phyloP scores from a whole-genome alignment of 23 red algal genomes.

The Pyropia haitanensis region DNA sequence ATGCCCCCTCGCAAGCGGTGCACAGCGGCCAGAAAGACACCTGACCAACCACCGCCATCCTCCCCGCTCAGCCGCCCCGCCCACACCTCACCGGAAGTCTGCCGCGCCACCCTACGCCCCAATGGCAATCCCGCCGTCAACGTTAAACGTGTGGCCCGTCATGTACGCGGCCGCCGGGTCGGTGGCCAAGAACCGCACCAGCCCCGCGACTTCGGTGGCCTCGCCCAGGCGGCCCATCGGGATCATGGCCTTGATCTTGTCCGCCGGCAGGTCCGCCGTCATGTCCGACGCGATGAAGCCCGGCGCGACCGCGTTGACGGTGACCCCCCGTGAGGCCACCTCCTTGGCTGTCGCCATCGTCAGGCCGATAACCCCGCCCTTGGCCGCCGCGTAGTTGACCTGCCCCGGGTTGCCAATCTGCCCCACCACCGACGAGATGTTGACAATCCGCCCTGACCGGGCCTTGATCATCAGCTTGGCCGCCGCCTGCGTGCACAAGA shows the following conservation, averaged over 20 bases:
- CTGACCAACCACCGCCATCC: no score
- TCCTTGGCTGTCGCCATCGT: constrained; percentile 79
- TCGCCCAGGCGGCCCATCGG: constrained; percentile 85
- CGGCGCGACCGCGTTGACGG: constrained; percentile 89
- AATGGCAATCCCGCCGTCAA: constrained; percentile 95
- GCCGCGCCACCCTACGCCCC: constrained; percentile 30
- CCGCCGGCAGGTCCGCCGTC: constrained; percentile 65
- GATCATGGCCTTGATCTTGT: constrained; percentile 69
- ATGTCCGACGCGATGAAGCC: constrained; percentile 96
- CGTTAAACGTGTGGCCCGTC: constrained; percentile 75
- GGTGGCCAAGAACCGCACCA: constrained; percentile 79
- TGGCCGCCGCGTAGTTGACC: constrained; percentile 92
- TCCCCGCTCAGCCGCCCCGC: no score
- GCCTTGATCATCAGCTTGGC: constrained; percentile 97
- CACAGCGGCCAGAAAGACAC: no score
- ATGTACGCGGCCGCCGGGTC: constrained; percentile 96
- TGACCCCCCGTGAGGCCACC: constrained; percentile 75
- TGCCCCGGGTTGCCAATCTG: constrained; percentile 92
- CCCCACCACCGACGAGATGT: constrained; percentile 90
- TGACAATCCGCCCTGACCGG: constrained; percentile 82
- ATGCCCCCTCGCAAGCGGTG: no score
- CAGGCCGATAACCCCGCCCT: constrained; percentile 87
- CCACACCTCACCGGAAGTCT: no score
- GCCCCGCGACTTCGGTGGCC: constrained; percentile 78
- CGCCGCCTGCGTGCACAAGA: constrained; percentile 82